phyloP scores from a whole-genome alignment of 805 yeast genomes.

The Saccharomycopsis babjevae region DNA sequence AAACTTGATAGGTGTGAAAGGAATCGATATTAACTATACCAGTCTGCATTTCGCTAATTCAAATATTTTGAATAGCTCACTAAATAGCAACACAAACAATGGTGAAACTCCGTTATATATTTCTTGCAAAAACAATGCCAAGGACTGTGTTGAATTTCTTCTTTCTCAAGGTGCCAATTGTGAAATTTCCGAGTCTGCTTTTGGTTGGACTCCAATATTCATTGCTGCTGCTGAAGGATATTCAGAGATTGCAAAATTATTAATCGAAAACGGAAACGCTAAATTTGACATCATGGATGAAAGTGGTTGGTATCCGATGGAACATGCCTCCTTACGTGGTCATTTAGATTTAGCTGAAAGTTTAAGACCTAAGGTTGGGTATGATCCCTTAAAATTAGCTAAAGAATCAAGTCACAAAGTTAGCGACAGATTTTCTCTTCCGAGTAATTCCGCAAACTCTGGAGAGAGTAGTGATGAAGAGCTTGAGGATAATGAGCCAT shows the following conservation, averaged over 20 bases:
- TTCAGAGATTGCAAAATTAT: conserved; percentile 40
- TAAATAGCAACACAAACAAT: conserved; percentile 38
- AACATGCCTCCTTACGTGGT: conserved; percentile 87
- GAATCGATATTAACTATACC: conserved; percentile 50
- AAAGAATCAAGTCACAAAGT: conserved; percentile 14
- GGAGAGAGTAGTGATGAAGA: not conserved
- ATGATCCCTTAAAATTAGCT: conserved; percentile 24
- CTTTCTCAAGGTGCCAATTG: conserved; percentile 55
- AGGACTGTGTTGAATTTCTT: conserved; percentile 42
- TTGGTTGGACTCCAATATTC: conserved; percentile 93
- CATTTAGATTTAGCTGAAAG: conserved; percentile 60
- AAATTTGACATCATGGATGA: conserved; percentile 51
- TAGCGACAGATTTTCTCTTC: conserved; percentile 3
- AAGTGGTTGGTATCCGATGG: conserved; percentile 97
- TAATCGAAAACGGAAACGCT: conserved; percentile 43
- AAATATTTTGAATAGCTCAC: not conserved
- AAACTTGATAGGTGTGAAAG: conserved; percentile 42
- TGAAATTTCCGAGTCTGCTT: conserved; percentile 65
- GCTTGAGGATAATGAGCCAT: not conserved
- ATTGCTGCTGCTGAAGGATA: conserved; percentile 84
- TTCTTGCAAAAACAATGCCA: conserved; percentile 56
- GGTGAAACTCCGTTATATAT: conserved; percentile 78
- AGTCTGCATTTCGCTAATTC: not conserved
- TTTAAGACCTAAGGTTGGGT: conserved; percentile 39
- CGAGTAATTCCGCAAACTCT: not conserved